Evolutionary conservation across 192 early-diverging fungal species (phyloP).

Genomic region (Bifiguratus adelaidae): DNA sequence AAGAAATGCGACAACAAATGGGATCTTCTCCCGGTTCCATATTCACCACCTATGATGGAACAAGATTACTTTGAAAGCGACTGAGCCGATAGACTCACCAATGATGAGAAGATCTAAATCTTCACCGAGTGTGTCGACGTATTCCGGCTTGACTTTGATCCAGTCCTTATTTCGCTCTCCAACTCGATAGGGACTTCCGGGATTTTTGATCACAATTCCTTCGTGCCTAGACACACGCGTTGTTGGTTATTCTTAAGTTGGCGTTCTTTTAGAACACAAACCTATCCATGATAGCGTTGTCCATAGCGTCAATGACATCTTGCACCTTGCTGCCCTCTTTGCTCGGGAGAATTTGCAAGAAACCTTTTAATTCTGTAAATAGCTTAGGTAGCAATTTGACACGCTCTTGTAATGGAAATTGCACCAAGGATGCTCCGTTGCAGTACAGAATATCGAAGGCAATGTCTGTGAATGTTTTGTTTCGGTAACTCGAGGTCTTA

Average conservation of each 20-base stretch:
- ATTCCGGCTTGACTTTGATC: constrained; percentile 78
- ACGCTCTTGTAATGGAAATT: constrained; percentile 44
- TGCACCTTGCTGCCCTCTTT: constrained; percentile 32
- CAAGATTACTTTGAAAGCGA: neutral
- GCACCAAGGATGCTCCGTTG: constrained; percentile 50
- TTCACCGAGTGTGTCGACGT: constrained; percentile 55
- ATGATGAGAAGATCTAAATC: constrained; percentile 66
- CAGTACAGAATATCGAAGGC: constrained; percentile 67
- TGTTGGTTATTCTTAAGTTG: too few species aligned
- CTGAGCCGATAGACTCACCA: constrained; percentile 14
- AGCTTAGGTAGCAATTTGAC: constrained; percentile 32
- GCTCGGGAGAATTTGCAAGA: constrained; percentile 44
- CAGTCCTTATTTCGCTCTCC: constrained; percentile 42
- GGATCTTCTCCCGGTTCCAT: neutral
- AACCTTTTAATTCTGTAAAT: constrained; percentile 35
- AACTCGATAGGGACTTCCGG: constrained; percentile 38
- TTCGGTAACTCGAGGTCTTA: neutral
- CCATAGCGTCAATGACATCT: constrained; percentile 49
- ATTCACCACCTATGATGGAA: neutral
- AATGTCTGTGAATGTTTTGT: constrained; percentile 32
- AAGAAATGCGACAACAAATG: neutral
- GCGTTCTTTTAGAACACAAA: constrained; percentile 13
- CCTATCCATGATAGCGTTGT: constrained; percentile 46
- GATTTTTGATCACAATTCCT: constrained; percentile 66
- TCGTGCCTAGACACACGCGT: constrained; percentile 19